Conservation (phyloP, 2,329 filamentous ascomycete species). For the Setomelanomma holmii region DNA sequence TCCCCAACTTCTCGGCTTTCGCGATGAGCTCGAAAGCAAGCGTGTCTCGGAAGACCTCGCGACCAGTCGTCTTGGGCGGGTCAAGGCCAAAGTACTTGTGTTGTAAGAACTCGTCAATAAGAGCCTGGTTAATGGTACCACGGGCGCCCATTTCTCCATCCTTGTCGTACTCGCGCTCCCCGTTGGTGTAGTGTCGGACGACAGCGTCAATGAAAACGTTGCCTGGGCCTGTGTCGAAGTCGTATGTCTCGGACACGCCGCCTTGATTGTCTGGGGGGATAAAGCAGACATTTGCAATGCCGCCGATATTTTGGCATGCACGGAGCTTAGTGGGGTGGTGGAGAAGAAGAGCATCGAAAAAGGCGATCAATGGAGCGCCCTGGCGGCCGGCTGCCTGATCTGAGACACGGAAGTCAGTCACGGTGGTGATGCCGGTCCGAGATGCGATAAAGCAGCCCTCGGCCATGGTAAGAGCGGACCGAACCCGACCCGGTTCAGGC, state of each 20-base stretch:
- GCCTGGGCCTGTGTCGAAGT: conserved; percentile 65
- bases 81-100: conserved; percentile 57
- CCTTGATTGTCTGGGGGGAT: conserved; percentile 59
- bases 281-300: conserved; percentile 68
- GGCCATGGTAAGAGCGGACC: conserved; percentile 58
- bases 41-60: conserved; percentile 65
- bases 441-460: conserved; percentile 64
- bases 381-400: conserved; percentile 66
- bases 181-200: conserved; percentile 60
- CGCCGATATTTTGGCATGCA: conserved; percentile 67
- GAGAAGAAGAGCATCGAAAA: conserved; percentile 64
- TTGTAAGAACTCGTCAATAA: conserved; percentile 60
- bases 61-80: conserved; percentile 65
- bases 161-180: conserved; percentile 59
- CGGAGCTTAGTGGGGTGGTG: conserved; percentile 64
- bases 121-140: conserved; percentile 58
- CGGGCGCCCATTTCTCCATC: conserved; percentile 60
- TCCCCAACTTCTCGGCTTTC: conserved; percentile 51
- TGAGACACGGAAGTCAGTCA: conserved; percentile 65
- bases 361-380: conserved; percentile 65
- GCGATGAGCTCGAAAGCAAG: conserved; percentile 59
- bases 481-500: conserved; percentile 47
- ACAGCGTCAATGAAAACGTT: conserved; percentile 64
- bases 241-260: conserved; percentile 44
- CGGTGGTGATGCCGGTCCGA: conserved; percentile 63